Evolutionary conservation across 1,139 yeast genomes (phyloP).

Genomic region (Geotrichum phurueaensis): DNA sequence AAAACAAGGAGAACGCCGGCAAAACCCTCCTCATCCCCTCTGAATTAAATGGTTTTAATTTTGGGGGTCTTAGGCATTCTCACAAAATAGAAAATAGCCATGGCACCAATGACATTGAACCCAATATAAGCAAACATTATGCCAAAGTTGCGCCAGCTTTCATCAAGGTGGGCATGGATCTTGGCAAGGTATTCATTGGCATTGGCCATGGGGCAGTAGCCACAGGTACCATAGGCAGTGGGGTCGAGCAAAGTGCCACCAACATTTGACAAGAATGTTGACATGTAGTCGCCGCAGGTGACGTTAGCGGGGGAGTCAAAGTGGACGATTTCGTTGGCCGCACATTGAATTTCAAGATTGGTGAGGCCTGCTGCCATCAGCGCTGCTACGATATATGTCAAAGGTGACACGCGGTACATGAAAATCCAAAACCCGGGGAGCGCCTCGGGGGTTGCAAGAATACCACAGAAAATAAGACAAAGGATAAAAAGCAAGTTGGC

Average conservation of each 20-base stretch:
- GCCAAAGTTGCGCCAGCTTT: slow-evolving; percentile 59
- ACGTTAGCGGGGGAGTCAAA: slow-evolving; percentile 54
- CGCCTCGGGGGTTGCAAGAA: slow-evolving; percentile 52
- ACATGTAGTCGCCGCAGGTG: slow-evolving; percentile 54
- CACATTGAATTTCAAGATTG: slow-evolving; percentile 52
- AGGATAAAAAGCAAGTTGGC: slow-evolving; percentile 59
- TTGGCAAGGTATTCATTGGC: slow-evolving; percentile 51
- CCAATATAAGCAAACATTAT: slow-evolving; percentile 46
- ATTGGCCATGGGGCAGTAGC: slow-evolving; percentile 48
- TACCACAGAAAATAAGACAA: slow-evolving; percentile 78
- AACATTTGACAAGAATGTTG: slow-evolving; percentile 35
- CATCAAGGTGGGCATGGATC: slow-evolving; percentile 42
- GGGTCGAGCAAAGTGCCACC: slow-evolving; percentile 55
- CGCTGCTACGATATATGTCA: slow-evolving; percentile 60
- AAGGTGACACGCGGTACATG: slow-evolving; percentile 67
- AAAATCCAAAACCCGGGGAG: slow-evolving; percentile 63
- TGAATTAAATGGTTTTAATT: background rate
- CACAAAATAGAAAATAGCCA: slow-evolving; percentile 51
- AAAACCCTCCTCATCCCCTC: too few species aligned
- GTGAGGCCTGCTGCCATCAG: slow-evolving; percentile 50
- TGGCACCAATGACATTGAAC: slow-evolving; percentile 54
- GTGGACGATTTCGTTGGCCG: slow-evolving; percentile 44
- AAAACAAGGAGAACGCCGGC: too few species aligned
- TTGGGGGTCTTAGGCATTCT: slow-evolving; percentile 16
- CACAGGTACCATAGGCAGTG: slow-evolving; percentile 48